Evolutionary conservation across 2,329 filamentous ascomycete genomes (phyloP).

Genomic region (Colletotrichum tabaci): DNA sequence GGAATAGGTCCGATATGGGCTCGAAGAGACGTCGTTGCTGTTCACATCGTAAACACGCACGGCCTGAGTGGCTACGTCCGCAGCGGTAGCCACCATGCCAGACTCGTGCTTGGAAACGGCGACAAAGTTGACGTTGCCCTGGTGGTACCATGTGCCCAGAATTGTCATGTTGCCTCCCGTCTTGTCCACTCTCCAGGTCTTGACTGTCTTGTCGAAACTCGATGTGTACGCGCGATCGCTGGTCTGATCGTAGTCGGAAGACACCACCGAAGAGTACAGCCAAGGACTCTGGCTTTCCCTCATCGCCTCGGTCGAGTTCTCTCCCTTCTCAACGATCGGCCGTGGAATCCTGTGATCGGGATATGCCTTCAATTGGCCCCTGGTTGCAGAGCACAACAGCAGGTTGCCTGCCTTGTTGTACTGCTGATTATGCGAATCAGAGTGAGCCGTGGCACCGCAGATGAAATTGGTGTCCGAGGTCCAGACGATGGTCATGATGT

Average conservation of each 20-base stretch:
- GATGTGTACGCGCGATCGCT: conserved; percentile 69
- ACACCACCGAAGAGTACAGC: conserved; percentile 76
- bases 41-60: conserved; percentile 70
- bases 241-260: conserved; percentile 67
- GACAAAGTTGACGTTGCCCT: conserved; percentile 75
- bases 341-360: conserved; percentile 71
- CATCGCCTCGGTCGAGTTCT: conserved; percentile 72
- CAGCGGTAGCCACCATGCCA: conserved; percentile 71
- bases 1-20: conserved; percentile 57
- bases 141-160: conserved; percentile 68
- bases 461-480: conserved; percentile 67
- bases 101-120: conserved; percentile 63
- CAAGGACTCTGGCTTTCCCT: conserved; percentile 72
- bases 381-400: conserved; percentile 65
- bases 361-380: conserved; percentile 64
- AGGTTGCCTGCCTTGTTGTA: conserved; percentile 78
- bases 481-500: conserved; percentile 73
- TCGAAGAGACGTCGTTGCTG: conserved; percentile 52
- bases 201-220: conserved; percentile 74
- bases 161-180: conserved; percentile 59
- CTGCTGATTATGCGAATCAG: conserved; percentile 74
- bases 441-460: conserved; percentile 75
- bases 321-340: conserved; percentile 65
- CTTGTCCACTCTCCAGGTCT: conserved; percentile 66
- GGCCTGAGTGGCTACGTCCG: conserved; percentile 68